Evolutionary conservation across 805 yeast species (phyloP).

Genomic region (Wickerhamomyces canadensis): DNA sequence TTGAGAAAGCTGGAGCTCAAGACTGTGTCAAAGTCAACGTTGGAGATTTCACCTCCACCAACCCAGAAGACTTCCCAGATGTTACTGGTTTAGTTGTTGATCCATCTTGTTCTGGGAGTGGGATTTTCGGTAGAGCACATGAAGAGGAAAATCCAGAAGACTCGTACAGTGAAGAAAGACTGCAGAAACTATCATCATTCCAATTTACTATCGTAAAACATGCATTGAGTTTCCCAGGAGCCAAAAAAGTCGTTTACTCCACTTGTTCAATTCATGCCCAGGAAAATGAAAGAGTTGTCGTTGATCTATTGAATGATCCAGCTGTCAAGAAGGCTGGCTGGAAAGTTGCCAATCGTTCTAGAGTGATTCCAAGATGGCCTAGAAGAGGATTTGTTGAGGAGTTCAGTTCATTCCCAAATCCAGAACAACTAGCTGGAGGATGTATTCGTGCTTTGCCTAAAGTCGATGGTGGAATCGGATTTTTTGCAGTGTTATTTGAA

Average conservation of each 20-base stretch:
- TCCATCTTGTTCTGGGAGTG: conserved; percentile 97
- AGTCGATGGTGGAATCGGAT: conserved; percentile 97
- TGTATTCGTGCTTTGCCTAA: conserved; percentile 83
- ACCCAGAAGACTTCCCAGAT: conserved; percentile 48
- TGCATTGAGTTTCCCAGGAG: conserved; percentile 77
- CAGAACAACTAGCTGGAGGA: conserved; percentile 65
- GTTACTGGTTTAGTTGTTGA: conserved; percentile 86
- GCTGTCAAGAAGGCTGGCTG: conserved; percentile 68
- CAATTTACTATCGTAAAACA: conserved; percentile 86
- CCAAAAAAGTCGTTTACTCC: conserved; percentile 77
- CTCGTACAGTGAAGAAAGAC: conserved; percentile 40
- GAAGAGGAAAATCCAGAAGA: conserved; percentile 45
- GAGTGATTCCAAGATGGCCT: conserved; percentile 81
- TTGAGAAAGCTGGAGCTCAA: conserved; percentile 65
- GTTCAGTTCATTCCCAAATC: conserved; percentile 45
- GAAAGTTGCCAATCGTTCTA: conserved; percentile 50
- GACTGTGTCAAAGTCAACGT: conserved; percentile 41
- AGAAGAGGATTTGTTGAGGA: conserved; percentile 76
- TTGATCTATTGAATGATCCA: conserved; percentile 63
- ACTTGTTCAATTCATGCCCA: conserved; percentile 93
- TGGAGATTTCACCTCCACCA: conserved; percentile 39
- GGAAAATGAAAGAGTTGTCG: conserved; percentile 91
- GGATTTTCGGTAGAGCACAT: conserved; percentile 71
- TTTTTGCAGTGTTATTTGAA: conserved; percentile 91
- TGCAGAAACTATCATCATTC: conserved; percentile 74